Percentiles rank a stretch among this genome's conserved stretches.
These are phyloP conservation scores for Euptelea pleiosperma DNA, from an alignment of 164 flowering plant genomes.

Conservation along the genomic window DNA sequence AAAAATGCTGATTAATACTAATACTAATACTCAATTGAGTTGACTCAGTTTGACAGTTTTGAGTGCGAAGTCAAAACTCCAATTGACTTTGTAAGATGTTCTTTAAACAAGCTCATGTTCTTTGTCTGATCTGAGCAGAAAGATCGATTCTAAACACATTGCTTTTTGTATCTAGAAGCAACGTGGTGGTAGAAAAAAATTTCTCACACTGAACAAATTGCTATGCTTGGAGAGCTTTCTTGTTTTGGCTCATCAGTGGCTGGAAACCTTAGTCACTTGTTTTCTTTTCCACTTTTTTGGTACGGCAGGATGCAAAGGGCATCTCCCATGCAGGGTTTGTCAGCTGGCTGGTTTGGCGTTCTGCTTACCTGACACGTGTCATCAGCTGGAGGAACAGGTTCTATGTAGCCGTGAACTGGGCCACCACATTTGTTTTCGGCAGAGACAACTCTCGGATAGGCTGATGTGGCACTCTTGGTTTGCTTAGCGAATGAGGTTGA, in stretches of 20 bases:
- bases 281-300: not conserved
- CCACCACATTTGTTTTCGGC: constrained; percentile 75
- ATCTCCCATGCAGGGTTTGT: constrained; percentile 63
- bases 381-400: constrained; percentile 91
- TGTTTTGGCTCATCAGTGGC: not conserved
- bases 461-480: constrained; percentile 4
- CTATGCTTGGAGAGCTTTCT: too few species aligned
- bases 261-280: not conserved
- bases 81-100: too few species aligned
- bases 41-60: too few species aligned
- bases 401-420: constrained; percentile 86
- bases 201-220: too few species aligned
- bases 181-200: too few species aligned
- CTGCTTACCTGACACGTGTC: constrained; percentile 79
- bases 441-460: constrained; percentile 67
- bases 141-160: too few species aligned
- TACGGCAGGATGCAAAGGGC: constrained; percentile 63
- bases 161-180: too few species aligned
- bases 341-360: constrained; percentile 84
- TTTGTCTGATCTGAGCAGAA: too few species aligned
- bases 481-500: not conserved
- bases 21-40: too few species aligned
- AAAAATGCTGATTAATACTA: too few species aligned
- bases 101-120: too few species aligned
- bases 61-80: too few species aligned